Evolutionary conservation across 441 rosid species (phyloP), one percentile per base, ranked within the genome.

Genomic region (Gossypium schwendimanii): DNA sequence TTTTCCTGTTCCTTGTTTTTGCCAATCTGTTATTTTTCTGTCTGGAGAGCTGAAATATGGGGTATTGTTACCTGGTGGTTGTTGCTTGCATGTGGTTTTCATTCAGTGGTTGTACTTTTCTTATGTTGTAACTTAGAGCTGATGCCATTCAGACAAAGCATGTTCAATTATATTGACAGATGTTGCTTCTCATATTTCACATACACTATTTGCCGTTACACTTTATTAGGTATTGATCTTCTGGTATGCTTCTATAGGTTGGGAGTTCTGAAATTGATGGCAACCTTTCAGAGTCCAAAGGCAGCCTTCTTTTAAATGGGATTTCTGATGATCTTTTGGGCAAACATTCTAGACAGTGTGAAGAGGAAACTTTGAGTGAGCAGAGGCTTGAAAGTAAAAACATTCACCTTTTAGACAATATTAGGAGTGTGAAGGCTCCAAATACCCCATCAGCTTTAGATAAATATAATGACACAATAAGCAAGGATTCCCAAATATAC

Each of bases 251-350:
- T 79, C 69, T 81, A 72, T 75, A 91, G 99, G 84, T 53, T 82
- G 85, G 84, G 70, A 73, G 76, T 81, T 74, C 84, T 72, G 87
- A 84, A 72, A 77, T 77, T 70, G 90, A 85, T 70, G 80, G 75
- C 78, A 79, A 75, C 76, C 18, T 78, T 85, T 71, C 54, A 88
- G 77, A 76, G 84, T 73, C 70, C 84, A 77, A 33, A 83, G 60
- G 60, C 73, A 53, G 63, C 72, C 62, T 26, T 76, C 70, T 53
- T 3, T 74, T 77, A 67, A 84, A 79, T 81, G 87, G 80, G 50
- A 62, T 63, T 66, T 78, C 86, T 71, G 76, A 62, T 76, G 77
- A 75, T 79, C 85, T 74, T 55, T 89, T 77, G 76, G 85, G 77
- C 83, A 14, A 26, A 59, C 63, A 59, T 26, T 59, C 63, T 26